phyloP scores from a whole-genome alignment of 2,329 filamentous ascomycete species.

The Cladosporium sp. region DNA sequence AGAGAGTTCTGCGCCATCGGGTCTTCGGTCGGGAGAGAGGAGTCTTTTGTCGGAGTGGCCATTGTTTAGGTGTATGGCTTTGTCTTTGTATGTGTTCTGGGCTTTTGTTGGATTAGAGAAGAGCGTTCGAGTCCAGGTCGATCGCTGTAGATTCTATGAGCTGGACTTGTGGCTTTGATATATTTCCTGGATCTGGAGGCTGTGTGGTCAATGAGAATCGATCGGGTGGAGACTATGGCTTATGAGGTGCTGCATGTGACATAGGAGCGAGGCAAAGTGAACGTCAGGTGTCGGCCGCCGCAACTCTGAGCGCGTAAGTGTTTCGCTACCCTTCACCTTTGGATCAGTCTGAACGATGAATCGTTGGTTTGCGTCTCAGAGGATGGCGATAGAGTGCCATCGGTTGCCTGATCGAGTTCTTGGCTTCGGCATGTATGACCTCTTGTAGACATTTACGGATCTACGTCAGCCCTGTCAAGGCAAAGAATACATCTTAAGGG shows the following conservation, averaged over 20 bases:
- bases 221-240: not conserved
- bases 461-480: too few relatives aligned
- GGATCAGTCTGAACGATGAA: not conserved
- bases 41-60: not conserved
- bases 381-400: not conserved
- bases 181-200: not conserved
- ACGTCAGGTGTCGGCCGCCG: not conserved
- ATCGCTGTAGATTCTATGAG: not conserved
- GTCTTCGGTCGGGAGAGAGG: too few relatives aligned
- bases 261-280: not conserved
- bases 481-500: not conserved
- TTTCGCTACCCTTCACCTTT: not conserved
- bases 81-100: not conserved
- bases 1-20: not conserved
- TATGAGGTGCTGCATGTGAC: not conserved
- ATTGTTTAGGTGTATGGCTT: not conserved
- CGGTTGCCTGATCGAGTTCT: not conserved
- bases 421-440: not conserved
- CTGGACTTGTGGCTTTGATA: not conserved
- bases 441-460: too few relatives aligned
- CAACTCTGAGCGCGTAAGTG: not conserved
- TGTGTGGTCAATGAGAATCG: not conserved
- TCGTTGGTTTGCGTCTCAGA: not conserved
- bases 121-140: not conserved
- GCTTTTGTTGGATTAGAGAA: not conserved